Percentiles rank a stretch among this genome's conserved stretches.
phyloP scores from a whole-genome alignment of 2,329 filamentous ascomycete genomes.

The Tricladium varicosporioides region DNA sequence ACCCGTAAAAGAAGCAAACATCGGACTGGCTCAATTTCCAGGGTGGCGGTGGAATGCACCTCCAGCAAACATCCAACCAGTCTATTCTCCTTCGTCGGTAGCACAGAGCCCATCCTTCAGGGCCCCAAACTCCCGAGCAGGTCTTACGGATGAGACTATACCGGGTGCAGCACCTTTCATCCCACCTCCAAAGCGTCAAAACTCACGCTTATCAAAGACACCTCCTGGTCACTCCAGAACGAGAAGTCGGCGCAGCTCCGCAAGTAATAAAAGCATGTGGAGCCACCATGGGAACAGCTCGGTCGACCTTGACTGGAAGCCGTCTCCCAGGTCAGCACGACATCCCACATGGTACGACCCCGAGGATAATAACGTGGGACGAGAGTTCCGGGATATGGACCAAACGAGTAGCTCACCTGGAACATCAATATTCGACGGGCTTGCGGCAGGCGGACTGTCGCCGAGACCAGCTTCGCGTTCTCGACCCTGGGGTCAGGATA shows the following conservation, averaged over 20 bases:
- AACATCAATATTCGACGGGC: conserved; percentile 23
- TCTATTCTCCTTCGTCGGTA: conserved; percentile 30
- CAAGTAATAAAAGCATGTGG: conserved; percentile 30
- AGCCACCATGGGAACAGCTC: conserved; percentile 21
- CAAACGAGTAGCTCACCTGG: conserved; percentile 21
- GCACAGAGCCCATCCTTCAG: conserved; percentile 43
- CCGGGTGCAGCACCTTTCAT: conserved; percentile 61
- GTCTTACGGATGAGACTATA: conserved; percentile 59
- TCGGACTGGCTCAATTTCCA: conserved; percentile 18
- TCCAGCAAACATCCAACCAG: conserved; percentile 25
- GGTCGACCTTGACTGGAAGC: conserved; percentile 13
- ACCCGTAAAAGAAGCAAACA: conserved; percentile 11
- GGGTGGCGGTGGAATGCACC: conserved; percentile 29
- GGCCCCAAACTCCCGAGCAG: conserved; percentile 60
- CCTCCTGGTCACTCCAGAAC: conserved; percentile 27
- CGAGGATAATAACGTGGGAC: conserved; percentile 19
- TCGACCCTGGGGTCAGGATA: conserved; percentile 13
- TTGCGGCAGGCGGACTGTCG: conserved; percentile 20
- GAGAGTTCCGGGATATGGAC: conserved; percentile 14
- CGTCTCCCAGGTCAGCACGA: conserved; percentile 10
- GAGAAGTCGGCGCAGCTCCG: conserved; percentile 32
- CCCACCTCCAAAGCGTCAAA: conserved; percentile 49
- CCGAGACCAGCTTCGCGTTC: conserved; percentile 26
- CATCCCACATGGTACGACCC: conserved; percentile 28
- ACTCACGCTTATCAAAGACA: conserved; percentile 52